These are phyloP conservation scores for Cornus controversa DNA, from an alignment of 148 eudicot genomes.

Conservation along the genomic window DNA sequence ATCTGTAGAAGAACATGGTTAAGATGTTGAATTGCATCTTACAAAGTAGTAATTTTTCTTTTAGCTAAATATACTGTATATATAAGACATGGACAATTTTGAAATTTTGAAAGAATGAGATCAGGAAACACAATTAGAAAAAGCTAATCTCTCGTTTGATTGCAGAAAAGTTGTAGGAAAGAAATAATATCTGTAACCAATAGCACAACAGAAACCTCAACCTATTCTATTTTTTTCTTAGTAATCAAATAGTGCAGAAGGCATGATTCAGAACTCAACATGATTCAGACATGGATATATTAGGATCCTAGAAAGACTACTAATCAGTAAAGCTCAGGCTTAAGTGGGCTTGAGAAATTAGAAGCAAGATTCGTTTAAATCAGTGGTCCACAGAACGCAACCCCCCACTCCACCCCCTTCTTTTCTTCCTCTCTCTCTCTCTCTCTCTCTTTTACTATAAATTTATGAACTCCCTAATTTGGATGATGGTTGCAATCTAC, in stretches of 20 bases:
- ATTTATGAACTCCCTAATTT: too few relatives aligned
- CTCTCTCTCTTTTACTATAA: too few relatives aligned
- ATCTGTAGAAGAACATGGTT: slow-evolving; percentile 29
- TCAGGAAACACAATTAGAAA: not conserved
- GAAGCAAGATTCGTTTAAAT: too few relatives aligned
- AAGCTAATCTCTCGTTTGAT: not conserved
- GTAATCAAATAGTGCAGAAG: not conserved
- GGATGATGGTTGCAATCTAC: not conserved
- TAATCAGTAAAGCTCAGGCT: not conserved
- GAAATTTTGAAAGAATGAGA: not conserved
- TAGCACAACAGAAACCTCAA: not conserved
- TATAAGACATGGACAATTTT: too few relatives aligned
- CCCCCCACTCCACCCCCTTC: too few relatives aligned
- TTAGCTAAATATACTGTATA: not conserved
- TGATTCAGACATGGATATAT: not conserved
- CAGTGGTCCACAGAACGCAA: too few relatives aligned
- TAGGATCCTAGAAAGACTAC: not conserved
- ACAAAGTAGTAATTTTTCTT: not conserved
- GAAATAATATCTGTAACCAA: too few relatives aligned
- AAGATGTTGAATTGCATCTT: not conserved
- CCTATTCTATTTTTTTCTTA: too few relatives aligned
- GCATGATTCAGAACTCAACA: not conserved
- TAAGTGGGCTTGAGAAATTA: not conserved
- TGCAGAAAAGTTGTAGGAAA: not conserved
- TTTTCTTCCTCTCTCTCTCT: too few relatives aligned